Conservation (phyloP, 768 basidiomycete genomes). For the Mycena haematopus region DNA sequence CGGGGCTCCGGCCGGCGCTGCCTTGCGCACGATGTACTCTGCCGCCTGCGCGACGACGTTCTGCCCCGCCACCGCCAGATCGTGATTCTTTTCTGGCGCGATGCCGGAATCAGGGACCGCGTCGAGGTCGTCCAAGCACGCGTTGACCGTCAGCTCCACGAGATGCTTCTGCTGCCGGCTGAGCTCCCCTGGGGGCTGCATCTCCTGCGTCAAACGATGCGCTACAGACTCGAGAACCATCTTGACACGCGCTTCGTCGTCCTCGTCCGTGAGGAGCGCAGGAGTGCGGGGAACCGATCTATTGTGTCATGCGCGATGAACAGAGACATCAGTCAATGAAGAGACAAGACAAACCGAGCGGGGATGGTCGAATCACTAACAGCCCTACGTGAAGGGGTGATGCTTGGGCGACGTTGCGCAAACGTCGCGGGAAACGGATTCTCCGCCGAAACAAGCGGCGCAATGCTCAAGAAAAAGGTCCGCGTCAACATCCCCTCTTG, state of each 20-base stretch:
- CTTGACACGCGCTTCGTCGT: conserved; percentile 73
- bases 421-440: conserved; percentile 43
- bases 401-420: conserved; percentile 28
- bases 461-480: conserved; percentile 74
- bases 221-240: conserved; percentile 80
- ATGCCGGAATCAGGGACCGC: conserved; percentile 51
- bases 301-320: neutral
- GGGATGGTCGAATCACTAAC: conserved; percentile 28
- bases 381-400: conserved; percentile 19
- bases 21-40: conserved; percentile 59
- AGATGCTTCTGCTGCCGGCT: conserved; percentile 87
- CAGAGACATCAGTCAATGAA: neutral
- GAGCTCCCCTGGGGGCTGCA: conserved; percentile 72
- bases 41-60: conserved; percentile 85
- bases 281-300: conserved; percentile 28
- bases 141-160: conserved; percentile 70
- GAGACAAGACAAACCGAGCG: conserved; percentile 16
- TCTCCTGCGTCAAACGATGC: conserved; percentile 78
- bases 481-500: conserved; percentile 72
- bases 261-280: conserved; percentile 23
- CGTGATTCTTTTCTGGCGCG: conserved; percentile 55
- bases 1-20: conserved; percentile 38
- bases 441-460: conserved; percentile 61
- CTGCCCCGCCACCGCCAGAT: conserved; percentile 78
- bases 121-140: conserved; percentile 66